Conservation (phyloP, 1,139 yeast genomes). For the Pichia sp. region DNA sequence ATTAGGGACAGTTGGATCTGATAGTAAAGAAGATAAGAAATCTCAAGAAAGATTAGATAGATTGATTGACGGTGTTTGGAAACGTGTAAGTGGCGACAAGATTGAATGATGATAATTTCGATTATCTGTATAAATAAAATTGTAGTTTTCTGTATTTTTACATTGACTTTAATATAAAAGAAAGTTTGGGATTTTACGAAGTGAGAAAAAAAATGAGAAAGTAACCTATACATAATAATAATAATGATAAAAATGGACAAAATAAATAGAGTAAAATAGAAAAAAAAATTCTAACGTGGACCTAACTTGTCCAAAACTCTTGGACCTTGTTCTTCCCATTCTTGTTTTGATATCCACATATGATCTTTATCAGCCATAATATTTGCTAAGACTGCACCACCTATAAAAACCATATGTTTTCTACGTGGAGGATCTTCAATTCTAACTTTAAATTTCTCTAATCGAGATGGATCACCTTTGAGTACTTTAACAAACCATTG, state of each 20-base stretch:
- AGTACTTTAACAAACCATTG: slow-evolving; percentile 89
- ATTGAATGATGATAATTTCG: no score
- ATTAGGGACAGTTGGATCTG: slow-evolving; percentile 2
- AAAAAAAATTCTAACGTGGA: slow-evolving; percentile 64
- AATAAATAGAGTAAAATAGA: no score
- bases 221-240: no score
- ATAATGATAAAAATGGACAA: neutral
- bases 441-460: slow-evolving; percentile 88
- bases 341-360: slow-evolving; percentile 95
- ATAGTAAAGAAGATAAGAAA: slow-evolving; percentile 2
- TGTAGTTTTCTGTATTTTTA: no score
- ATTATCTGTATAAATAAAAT: no score
- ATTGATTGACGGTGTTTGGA: slow-evolving; percentile 51
- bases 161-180: no score
- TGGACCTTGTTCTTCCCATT: slow-evolving; percentile 97
- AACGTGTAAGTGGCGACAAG: slow-evolving; percentile 27
- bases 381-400: slow-evolving; percentile 97
- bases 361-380: slow-evolving; percentile 98
- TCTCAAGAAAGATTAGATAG: slow-evolving; percentile 36
- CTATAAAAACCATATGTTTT: slow-evolving; percentile 97
- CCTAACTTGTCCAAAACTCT: slow-evolving; percentile 82
- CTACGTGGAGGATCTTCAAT: slow-evolving; percentile 99
- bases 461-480: slow-evolving; percentile 78
- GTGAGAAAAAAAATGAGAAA: no score
- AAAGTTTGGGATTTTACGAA: no score